phyloP scores from a whole-genome alignment of 1,284 basidiomycete genomes.

The Ganoderma resinaceum region DNA sequence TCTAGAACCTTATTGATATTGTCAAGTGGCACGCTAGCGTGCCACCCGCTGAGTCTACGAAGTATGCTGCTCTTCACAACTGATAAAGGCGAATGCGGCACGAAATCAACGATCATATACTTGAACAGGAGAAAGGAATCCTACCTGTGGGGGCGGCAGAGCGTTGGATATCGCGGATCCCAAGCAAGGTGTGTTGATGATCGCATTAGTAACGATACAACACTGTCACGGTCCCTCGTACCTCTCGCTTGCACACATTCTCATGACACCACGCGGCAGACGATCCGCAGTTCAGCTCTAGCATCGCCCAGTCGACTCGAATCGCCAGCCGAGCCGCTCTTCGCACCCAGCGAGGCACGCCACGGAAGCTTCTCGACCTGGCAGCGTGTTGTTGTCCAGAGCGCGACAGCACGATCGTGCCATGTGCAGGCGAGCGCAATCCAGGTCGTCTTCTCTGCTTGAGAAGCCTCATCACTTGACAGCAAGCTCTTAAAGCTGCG shows the following conservation, averaged over 20 bases:
- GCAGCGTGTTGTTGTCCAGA: not conserved
- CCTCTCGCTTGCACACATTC: not conserved
- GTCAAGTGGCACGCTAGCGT: not conserved
- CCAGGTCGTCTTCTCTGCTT: slow-evolving; percentile 5
- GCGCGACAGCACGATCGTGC: not conserved
- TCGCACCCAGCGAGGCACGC: not conserved
- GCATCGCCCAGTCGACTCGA: not conserved
- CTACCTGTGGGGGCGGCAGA: not conserved
- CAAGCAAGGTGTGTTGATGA: not conserved
- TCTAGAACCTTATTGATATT: not conserved
- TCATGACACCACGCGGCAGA: not conserved
- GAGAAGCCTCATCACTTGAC: slow-evolving; percentile 23
- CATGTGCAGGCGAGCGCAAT: slow-evolving; percentile 2
- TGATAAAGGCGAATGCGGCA: not conserved
- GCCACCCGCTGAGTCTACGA: not conserved
- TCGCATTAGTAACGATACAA: slow-evolving; percentile 3
- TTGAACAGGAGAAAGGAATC: not conserved
- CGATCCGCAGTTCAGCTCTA: slow-evolving; percentile 9
- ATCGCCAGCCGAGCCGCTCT: not conserved
- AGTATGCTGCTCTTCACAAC: not conserved
- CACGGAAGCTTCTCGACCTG: not conserved
- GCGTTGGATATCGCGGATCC: slow-evolving; percentile 12
- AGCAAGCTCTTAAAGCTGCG: not conserved
- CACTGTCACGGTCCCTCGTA: not conserved
- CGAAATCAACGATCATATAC: not conserved